These are phyloP conservation scores for Kwoniella botswanensis DNA, from an alignment of 768 basidiomycete species.

Conservation along the genomic window DNA sequence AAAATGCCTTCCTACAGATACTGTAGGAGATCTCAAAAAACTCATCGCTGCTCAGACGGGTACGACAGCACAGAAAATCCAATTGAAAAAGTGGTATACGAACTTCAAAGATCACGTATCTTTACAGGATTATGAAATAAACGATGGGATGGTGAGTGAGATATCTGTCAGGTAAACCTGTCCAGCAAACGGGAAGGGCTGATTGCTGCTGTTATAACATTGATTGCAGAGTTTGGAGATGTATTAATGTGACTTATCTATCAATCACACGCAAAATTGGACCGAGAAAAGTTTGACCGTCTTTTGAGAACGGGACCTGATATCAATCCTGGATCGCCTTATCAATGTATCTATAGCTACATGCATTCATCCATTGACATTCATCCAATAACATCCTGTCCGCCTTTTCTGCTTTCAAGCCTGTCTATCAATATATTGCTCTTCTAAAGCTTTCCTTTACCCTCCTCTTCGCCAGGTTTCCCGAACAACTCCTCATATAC, in stretches of 20 bases:
- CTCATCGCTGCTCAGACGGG: slow-evolving; percentile 96
- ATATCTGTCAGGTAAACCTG: slow-evolving; percentile 5
- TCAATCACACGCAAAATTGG: too few relatives aligned
- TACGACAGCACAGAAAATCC: slow-evolving; percentile 81
- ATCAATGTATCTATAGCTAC: slow-evolving; percentile 11
- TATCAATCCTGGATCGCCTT: too few relatives aligned
- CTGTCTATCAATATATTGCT: not conserved
- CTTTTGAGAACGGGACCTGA: too few relatives aligned
- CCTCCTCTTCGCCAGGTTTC: slow-evolving; percentile 3
- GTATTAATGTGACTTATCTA: too few relatives aligned
- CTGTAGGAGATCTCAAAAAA: slow-evolving; percentile 95
- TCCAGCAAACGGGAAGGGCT: not conserved
- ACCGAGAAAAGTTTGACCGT: too few relatives aligned
- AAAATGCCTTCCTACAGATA: slow-evolving; percentile 89
- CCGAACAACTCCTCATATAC: slow-evolving; percentile 63
- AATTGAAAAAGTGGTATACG: slow-evolving; percentile 97
- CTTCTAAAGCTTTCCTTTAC: slow-evolving; percentile 15
- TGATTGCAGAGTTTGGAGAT: slow-evolving; percentile 56
- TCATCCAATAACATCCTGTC: too few relatives aligned
- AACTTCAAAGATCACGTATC: slow-evolving; percentile 85
- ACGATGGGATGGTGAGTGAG: slow-evolving; percentile 59
- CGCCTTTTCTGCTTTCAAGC: not conserved
- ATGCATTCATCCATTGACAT: slow-evolving; percentile 9
- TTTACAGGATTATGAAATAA: slow-evolving; percentile 58
- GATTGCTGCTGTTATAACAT: not conserved